Conservation (phyloP, 2,329 filamentous ascomycete genomes). For the Capronia coronata region DNA sequence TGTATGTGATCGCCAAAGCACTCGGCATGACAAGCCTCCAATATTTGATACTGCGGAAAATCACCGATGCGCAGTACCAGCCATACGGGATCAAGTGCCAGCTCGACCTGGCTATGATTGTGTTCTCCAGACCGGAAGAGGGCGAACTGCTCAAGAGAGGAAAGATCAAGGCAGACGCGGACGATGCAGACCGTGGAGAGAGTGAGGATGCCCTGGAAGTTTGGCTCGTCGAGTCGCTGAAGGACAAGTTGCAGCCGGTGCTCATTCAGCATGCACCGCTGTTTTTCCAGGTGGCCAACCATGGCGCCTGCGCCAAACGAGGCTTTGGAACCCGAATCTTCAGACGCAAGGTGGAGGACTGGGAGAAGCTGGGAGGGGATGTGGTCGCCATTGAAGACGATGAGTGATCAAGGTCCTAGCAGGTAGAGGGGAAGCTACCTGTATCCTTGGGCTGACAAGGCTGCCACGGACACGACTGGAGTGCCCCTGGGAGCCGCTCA, state of each 20-base stretch:
- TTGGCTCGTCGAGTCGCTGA: constrained; percentile 13
- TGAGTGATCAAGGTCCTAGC: constrained; percentile 20
- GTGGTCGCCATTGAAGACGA: constrained; percentile 17
- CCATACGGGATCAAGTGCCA: constrained; percentile 14
- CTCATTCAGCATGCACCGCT: constrained; percentile 10
- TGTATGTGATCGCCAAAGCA: constrained; percentile 20
- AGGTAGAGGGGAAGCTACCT: constrained; percentile 27
- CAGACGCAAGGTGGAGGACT: constrained; percentile 5
- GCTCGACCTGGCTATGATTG: constrained; percentile 12
- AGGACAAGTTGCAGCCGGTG: constrained; percentile 4
- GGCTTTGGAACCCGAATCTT: constrained; percentile 9
- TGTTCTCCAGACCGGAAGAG: constrained; percentile 14
- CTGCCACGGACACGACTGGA: too few species aligned
- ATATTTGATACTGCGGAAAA: constrained; percentile 18
- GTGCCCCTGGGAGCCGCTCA: too few species aligned
- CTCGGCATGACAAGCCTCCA: constrained; percentile 15
- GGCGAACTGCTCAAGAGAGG: background rate
- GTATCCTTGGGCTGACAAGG: too few species aligned
- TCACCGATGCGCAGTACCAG: constrained; percentile 12
- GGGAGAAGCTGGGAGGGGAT: constrained; percentile 6
- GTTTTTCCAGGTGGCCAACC: constrained; percentile 14
- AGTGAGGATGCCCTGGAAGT: constrained; percentile 10
- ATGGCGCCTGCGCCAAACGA: constrained; percentile 11
- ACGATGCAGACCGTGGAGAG: background rate
- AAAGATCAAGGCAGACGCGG: background rate